These are phyloP conservation scores for Adiantum capillusveneris DNA, from an alignment of 75 land plant genomes.

Conservation along the genomic window DNA sequence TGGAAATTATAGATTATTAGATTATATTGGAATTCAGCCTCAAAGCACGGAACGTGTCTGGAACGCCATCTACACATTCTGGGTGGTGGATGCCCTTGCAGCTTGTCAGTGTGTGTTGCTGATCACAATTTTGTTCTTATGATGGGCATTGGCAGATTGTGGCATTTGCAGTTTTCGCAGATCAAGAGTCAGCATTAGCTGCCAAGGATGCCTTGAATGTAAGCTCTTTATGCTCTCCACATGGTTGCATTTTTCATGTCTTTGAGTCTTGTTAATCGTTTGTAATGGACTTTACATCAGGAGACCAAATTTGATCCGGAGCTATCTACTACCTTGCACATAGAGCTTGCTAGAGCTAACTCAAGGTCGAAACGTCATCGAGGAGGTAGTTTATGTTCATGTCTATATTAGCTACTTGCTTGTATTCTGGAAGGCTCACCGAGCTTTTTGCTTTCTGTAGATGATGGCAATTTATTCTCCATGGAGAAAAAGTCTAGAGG, in stretches of 20 bases:
- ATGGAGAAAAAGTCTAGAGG: slow-evolving; percentile 54
- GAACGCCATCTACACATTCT: no score
- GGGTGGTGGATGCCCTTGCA: no score
- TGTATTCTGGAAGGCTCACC: neutral
- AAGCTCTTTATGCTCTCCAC: neutral
- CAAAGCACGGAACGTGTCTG: no score
- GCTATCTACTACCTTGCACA: slow-evolving; percentile 53
- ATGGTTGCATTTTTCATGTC: no score
- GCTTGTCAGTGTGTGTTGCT: no score
- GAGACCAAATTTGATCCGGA: slow-evolving; percentile 84
- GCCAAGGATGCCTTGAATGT: slow-evolving; percentile 85
- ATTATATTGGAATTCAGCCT: no score
- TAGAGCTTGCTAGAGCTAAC: slow-evolving; percentile 84
- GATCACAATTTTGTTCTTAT: no score
- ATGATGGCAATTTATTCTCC: slow-evolving; percentile 34
- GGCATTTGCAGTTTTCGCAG: slow-evolving; percentile 74
- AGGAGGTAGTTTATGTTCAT: slow-evolving; percentile 39
- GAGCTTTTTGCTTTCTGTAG: slow-evolving; percentile 10
- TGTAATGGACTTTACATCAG: slow-evolving; percentile 15
- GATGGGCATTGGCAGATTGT: slow-evolving; percentile 53
- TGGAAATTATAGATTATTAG: no score
- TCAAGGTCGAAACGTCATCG: slow-evolving; percentile 73
- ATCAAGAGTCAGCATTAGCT: slow-evolving; percentile 67
- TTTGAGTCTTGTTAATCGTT: no score
- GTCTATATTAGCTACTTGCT: neutral